Evolutionary conservation across 106 monocot species (phyloP).

Genomic region (Triglochin maritima): DNA sequence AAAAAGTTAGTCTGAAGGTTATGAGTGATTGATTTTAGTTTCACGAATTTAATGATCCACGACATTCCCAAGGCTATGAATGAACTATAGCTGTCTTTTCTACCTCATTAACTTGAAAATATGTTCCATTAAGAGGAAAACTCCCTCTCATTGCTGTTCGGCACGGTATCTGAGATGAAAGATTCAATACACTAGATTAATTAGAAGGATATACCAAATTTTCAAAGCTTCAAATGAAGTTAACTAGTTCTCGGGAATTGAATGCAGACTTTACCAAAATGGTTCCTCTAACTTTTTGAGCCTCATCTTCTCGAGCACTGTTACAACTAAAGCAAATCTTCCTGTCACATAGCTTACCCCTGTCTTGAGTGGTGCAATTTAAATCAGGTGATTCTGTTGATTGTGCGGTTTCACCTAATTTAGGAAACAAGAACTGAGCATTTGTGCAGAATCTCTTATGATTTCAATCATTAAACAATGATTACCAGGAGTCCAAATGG

Average conservation of each 20-base stretch:
- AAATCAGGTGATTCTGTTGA: constrained; percentile 23
- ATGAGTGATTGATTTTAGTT: neutral
- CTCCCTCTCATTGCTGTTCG: constrained; percentile 51
- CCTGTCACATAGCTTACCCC: constrained; percentile 35
- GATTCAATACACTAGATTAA: neutral
- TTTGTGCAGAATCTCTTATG: too few relatives aligned
- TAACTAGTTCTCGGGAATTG: too few relatives aligned
- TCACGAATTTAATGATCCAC: neutral
- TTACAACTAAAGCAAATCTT: constrained; percentile 57
- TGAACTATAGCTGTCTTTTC: neutral
- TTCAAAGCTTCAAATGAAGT: too few relatives aligned
- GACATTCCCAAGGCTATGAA: neutral
- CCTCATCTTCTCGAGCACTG: constrained; percentile 38
- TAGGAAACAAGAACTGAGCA: too few relatives aligned
- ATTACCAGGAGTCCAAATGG: constrained; percentile 39
- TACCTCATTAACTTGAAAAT: constrained; percentile 52
- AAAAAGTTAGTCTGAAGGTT: neutral
- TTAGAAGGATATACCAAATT: too few relatives aligned
- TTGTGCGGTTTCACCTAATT: constrained; percentile 27
- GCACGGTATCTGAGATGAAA: constrained; percentile 32
- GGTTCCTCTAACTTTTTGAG: constrained; percentile 44
- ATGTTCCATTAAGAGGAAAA: constrained; percentile 44
- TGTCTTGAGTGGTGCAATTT: constrained; percentile 24
- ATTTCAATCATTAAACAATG: too few relatives aligned
- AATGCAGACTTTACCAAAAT: constrained; percentile 24